Evolutionary conservation across 805 yeast species (phyloP), one percentile per base, ranked within the genome.

Genomic region (Nakazawaea ernobii): DNA sequence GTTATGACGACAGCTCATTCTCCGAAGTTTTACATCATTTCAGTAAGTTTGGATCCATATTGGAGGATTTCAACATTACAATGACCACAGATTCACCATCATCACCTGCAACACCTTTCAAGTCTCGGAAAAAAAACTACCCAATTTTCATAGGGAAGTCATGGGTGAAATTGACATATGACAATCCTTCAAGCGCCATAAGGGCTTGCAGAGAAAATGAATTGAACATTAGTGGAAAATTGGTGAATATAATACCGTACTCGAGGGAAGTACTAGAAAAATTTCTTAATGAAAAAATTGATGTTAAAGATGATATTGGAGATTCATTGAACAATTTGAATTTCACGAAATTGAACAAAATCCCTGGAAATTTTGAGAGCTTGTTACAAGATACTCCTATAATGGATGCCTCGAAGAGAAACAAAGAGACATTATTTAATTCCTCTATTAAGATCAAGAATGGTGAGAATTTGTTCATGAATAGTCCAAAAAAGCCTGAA

Each of bases 91-190:
- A 48, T 15, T 15, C 39, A 9, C 10, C 32, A 20, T 28, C 44
- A 5, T 40, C 51, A 7, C 41, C 52, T 8, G 46, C 52, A 11
- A 32, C 52, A 5, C 50, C 53, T 10, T 41, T 45, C 29, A 39
- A 40, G 36, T 38, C 43, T 36, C 39, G 32, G 6, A 45, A 42
- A 10, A 70, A 65, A 54, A 62, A 68, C 58, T 49, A 62, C 30
- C 95, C 97, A 3, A 83, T 92, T 8, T 86, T 80, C 63, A 76
- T 91, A 10, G 98, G 98, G 1, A 77, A 80, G 40, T 82, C 87
- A 35, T 92, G 98, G 98, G 81, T 91, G n/a, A 86, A 90, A 59
- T 61, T 92, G 46, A 91, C 97, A 3, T 94, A 80, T 62, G 84
- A 81, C 49, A 83, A 82, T 49, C 77, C 85, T 7, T 69, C 83